A percentile compares a stretch with the other conserved stretches of the same genome.
Conservation (phyloP, 176 grass and related monocot species). For the Tuctoria greenei region DNA sequence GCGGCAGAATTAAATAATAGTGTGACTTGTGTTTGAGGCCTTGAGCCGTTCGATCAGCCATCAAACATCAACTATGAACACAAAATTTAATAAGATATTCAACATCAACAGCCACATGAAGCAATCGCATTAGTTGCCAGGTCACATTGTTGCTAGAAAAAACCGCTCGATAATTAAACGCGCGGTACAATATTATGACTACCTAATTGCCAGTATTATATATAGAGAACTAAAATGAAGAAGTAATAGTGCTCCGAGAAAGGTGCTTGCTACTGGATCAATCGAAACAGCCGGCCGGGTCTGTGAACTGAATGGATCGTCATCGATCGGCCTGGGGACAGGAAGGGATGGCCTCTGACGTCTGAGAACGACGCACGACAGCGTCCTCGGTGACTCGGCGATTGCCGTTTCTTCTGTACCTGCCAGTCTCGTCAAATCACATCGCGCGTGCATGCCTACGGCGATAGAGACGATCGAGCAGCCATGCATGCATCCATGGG, state of each 20-base stretch:
- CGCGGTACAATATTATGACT: not conserved
- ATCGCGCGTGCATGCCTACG: not conserved
- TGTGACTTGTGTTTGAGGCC: not conserved
- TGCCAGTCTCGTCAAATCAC: conserved; percentile 18
- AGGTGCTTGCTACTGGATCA: too few species aligned
- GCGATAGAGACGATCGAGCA: not conserved
- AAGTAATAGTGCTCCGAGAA: too few species aligned
- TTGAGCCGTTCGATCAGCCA: too few species aligned
- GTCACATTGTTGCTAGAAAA: not conserved
- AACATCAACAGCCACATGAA: not conserved
- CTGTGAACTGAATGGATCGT: too few species aligned
- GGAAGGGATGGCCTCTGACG: conserved; percentile 12
- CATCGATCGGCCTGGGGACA: too few species aligned
- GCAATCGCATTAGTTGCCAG: not conserved
- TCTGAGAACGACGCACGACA: conserved; percentile 27
- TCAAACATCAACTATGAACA: not conserved
- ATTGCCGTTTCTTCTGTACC: not conserved
- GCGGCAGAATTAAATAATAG: conserved; percentile 1
- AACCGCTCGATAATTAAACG: not conserved
- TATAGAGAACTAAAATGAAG: too few species aligned
- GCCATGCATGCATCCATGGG: not conserved
- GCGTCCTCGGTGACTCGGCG: not conserved
- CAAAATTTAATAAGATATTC: not conserved
- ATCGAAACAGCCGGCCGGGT: too few species aligned
- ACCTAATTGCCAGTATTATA: too few species aligned